Base-by-base conservation (phyloP, 495 filamentous ascomycete genomes). In the Penicillium canescens region DNA sequence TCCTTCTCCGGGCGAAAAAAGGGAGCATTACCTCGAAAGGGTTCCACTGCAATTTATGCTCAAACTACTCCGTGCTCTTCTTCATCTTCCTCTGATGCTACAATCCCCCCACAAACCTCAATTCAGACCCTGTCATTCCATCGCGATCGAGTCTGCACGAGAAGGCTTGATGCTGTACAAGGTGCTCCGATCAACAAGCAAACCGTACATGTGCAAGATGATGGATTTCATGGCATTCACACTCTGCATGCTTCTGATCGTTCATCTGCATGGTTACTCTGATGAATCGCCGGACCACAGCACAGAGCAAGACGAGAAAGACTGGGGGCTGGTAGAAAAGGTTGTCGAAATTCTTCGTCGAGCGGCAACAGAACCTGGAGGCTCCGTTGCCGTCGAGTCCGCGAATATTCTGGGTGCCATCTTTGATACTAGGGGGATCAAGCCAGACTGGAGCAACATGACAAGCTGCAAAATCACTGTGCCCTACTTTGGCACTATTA, bases 41-140 rank as follows among this genome's bases (percentile, higher is more conserved):
- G 35, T 80, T 4, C 63, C 79, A 20, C 28, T 71, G 7, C 78
- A 78, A 43, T 79, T 83, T 40, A 65, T 67, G 52, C 76, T 72
- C 43, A 75, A 81, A 42, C 62, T 77, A 20, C 54, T 72, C 18
- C 65, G 74, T 2, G 67, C 75, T 35, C 56, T 79, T 41, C 68
- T 83, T 5, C 81, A 84, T 54, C 63, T 84, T 7, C 81, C 81
- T 0, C 79, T 76, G 56, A 81, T 84, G 77, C 63, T 84, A 10
- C 76, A 78, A 55, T 74, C 77, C 4, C 58, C 69, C 21, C 61
- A 60, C 6, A 74, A 81, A 43, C 59, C 61, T 14, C 66, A 61
- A 16, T 81, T 68, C 51, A 61, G 67, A 10, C 71, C 69, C 49
- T 76, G 67, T 50, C 67, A 71, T 14, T 60, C 57, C 6, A 71